These are phyloP conservation scores for Thyridium curvatum DNA, from an alignment of 2,329 filamentous ascomycete genomes.

Conservation along the genomic window DNA sequence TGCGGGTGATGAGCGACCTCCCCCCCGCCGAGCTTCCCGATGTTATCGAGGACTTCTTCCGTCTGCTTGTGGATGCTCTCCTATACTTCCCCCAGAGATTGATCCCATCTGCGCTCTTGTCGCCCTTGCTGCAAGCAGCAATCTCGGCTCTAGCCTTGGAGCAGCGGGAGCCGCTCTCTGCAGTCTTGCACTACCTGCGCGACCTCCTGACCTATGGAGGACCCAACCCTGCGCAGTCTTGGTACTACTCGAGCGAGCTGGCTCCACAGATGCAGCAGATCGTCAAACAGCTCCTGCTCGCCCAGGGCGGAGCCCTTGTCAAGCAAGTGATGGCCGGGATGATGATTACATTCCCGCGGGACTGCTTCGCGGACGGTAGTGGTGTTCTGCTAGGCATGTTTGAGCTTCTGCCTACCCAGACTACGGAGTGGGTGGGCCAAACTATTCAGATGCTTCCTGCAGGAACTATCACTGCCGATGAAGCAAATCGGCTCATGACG, in stretches of 20 bases:
- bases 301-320: constrained; percentile 70
- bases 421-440: constrained; percentile 72
- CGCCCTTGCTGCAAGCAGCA: constrained; percentile 80
- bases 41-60: constrained; percentile 95
- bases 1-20: constrained; percentile 82
- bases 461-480: constrained; percentile 72
- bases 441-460: constrained; percentile 80
- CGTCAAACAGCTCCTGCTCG: constrained; percentile 64
- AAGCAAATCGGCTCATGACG: constrained; percentile 73
- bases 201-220: constrained; percentile 87
- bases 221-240: constrained; percentile 55
- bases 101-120: constrained; percentile 71
- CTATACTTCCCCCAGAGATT: constrained; percentile 87
- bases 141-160: constrained; percentile 82
- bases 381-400: constrained; percentile 88
- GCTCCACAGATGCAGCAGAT: constrained; percentile 64
- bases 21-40: constrained; percentile 67
- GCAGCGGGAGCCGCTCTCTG: constrained; percentile 85
- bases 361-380: constrained; percentile 92
- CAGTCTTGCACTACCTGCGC: constrained; percentile 86
- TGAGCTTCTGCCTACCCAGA: constrained; percentile 74
- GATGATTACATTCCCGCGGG: constrained; percentile 98
- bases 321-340: constrained; percentile 92
- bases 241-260: constrained; percentile 29
- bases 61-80: constrained; percentile 82